Percentiles rank a stretch among this genome's conserved stretches.
These are phyloP conservation scores for Lachancea sp. DNA, from an alignment of 805 yeast species.

Conservation along the genomic window DNA sequence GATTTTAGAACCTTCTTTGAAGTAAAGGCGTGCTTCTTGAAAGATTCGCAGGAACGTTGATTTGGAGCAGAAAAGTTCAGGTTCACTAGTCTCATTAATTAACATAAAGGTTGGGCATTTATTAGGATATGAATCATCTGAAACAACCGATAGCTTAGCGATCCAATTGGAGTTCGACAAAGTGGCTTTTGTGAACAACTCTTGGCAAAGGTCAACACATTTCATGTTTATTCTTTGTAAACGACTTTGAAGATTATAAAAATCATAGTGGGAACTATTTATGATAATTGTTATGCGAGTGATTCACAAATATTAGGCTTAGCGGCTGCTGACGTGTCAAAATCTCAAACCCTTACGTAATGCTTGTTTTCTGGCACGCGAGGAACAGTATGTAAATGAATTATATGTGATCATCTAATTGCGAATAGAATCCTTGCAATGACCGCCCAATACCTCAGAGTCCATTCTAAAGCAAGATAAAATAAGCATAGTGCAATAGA, in stretches of 20 bases:
- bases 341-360: too few relatives aligned
- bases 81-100: slow-evolving; percentile 6
- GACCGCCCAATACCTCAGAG: too few relatives aligned
- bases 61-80: slow-evolving; percentile 35
- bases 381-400: too few relatives aligned
- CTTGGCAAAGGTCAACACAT: slow-evolving; percentile 11
- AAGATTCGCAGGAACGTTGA: slow-evolving; percentile 27
- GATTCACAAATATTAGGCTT: too few relatives aligned
- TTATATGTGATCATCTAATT: too few relatives aligned
- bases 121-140: slow-evolving; percentile 11
- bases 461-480: too few relatives aligned
- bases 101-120: neutral
- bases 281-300: too few relatives aligned
- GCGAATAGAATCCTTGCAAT: too few relatives aligned
- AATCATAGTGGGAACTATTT: too few relatives aligned
- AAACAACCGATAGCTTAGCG: slow-evolving; percentile 17
- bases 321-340: too few relatives aligned
- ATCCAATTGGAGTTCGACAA: neutral
- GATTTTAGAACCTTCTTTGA: slow-evolving; percentile 9
- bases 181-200: slow-evolving; percentile 11
- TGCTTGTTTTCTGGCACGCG: too few relatives aligned
- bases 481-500: too few relatives aligned
- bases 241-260: neutral
- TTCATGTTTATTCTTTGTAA: slow-evolving; percentile 3
- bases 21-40: slow-evolving; percentile 28